Evolutionary conservation across 1,139 yeast species (phyloP), one percentile per base, ranked within the genome.

Genomic region (Lodderomyces theae): DNA sequence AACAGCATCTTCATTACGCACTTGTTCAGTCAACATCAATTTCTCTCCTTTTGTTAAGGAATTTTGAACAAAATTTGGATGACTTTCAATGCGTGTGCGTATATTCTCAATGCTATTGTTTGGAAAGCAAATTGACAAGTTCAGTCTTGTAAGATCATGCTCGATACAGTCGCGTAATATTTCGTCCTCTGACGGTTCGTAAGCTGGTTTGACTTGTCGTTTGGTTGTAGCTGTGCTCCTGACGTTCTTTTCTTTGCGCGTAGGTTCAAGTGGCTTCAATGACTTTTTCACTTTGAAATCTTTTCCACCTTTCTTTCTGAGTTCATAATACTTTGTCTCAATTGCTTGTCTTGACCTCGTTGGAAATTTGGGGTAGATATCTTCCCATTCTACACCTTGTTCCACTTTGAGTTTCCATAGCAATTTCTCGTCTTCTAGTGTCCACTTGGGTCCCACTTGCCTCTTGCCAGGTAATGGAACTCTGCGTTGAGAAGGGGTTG

Each of bases 31-130:
- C 32, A 54, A 32, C 9, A 39, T 17, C 4, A 37, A 32, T 22
- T 47, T 49, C 35, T 54, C 60, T 8, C 57, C 56, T 9, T 29
- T 16, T 3, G 59, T 54, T n/a, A 52, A 41, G 13, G 40, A 35
- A n/a, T 34, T 7, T 3, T 26, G 12, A 13, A 42, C 46, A 24
- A 39, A 35, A 28, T 43, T 38, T 8, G 41, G 26, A 9, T 37
- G 34, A n/a, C 13, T 22, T 30, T 38, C 42, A 8, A 49, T 42
- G 34, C 38, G 28, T 9, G 34, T 31, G 8, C 45, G 25, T 16
- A 43, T 13, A 17, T 38, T 25, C 4, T 40, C 40, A 18, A 42
- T 19, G 10, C 7, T 9, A 7, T 19, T 29, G 8, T 39, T 17
- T 10, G 42, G 32, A 10, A 42, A 29, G 21, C 23, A 34, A 9